A percentile compares a stretch with the other conserved stretches of the same genome.
Conservation (phyloP, 75 land plant genomes). For the Pinus albicaulis region DNA sequence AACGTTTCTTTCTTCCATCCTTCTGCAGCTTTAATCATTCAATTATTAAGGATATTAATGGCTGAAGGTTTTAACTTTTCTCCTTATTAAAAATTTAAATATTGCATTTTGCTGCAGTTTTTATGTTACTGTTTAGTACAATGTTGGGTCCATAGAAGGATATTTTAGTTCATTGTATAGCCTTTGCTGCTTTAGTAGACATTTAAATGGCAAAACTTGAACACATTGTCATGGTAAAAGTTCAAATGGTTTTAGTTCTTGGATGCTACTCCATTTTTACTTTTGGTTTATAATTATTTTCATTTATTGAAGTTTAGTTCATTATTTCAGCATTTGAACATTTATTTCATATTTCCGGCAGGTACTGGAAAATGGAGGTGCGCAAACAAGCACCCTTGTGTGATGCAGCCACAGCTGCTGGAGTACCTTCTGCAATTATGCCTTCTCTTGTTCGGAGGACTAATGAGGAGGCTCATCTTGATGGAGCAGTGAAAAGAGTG, state of each 20-base stretch:
- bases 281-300: no score
- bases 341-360: conserved; percentile 10
- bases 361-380: conserved; percentile 33
- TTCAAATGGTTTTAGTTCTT: neutral
- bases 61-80: no score
- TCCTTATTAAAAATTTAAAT: no score
- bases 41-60: no score
- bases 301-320: neutral
- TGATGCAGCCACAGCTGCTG: conserved; percentile 21
- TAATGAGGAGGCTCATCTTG: conserved; percentile 22
- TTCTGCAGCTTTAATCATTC: no score
- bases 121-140: no score
- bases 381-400: conserved; percentile 29
- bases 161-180: no score
- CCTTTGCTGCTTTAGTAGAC: neutral
- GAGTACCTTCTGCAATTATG: conserved; percentile 21
- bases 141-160: no score
- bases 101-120: no score
- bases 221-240: neutral
- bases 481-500: conserved; percentile 5
- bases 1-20: no score
- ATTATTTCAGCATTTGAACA: neutral
- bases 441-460: conserved; percentile 28
- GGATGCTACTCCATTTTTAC: neutral
- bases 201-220: neutral